These are phyloP conservation scores for Raphidocelis subcapitata DNA, from an alignment of 139 green algal species.

Conservation along the genomic window DNA sequence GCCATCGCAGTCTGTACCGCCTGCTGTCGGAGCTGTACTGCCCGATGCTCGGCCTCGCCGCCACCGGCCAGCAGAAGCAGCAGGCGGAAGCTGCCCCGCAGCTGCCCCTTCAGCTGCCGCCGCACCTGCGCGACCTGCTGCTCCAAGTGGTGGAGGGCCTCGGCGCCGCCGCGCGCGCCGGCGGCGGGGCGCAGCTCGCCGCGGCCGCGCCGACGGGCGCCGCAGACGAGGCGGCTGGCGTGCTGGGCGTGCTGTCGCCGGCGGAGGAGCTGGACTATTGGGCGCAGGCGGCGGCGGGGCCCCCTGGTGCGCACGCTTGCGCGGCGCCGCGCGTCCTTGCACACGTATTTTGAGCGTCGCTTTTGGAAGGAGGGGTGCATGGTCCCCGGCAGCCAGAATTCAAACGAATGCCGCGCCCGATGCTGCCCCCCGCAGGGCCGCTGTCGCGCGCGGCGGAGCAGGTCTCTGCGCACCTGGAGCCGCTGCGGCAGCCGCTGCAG, in stretches of 20 bases:
- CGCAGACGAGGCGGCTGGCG: neutral
- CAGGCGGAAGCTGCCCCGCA: constrained; percentile 5
- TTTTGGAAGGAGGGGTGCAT: too few relatives aligned
- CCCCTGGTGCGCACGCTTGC: too few relatives aligned
- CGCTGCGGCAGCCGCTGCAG: constrained; percentile 24
- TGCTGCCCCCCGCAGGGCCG: constrained; percentile 8
- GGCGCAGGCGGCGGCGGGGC: constrained; percentile 45
- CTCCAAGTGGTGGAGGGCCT: constrained; percentile 59
- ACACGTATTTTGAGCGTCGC: too few relatives aligned
- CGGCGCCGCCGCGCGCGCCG: constrained; percentile 41
- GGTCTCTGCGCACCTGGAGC: constrained; percentile 36
- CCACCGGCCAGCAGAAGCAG: neutral
- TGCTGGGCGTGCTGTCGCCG: constrained; percentile 38
- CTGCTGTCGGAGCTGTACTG: constrained; percentile 53
- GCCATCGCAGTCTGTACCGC: constrained; percentile 50
- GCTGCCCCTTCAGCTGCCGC: too few relatives aligned
- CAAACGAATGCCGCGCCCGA: too few relatives aligned
- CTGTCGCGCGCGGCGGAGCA: constrained; percentile 2
- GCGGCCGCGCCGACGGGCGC: neutral
- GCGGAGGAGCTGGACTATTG: constrained; percentile 63
- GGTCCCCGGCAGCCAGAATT: too few relatives aligned
- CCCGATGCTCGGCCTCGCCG: constrained; percentile 35
- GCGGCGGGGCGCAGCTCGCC: neutral
- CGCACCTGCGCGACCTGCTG: constrained; percentile 52
- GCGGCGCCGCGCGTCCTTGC: too few relatives aligned